Evolutionary conservation across 1,284 basidiomycete species (phyloP).

Genomic region (Volvariella volvacea): DNA sequence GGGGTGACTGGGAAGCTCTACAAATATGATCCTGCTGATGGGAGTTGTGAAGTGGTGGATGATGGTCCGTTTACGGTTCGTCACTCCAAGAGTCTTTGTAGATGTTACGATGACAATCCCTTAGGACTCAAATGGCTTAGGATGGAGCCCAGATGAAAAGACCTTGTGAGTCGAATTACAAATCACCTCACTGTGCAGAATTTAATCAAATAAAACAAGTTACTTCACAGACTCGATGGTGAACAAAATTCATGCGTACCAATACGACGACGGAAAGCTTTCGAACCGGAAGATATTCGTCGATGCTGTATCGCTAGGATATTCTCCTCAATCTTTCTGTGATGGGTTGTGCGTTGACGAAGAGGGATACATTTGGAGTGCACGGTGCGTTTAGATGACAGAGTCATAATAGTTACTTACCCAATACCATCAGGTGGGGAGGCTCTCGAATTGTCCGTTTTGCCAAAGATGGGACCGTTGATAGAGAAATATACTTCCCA

Average conservation of each 20-base stretch:
- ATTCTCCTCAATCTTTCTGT: constrained; percentile 41
- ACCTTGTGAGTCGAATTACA: constrained; percentile 37
- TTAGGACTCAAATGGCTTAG: constrained; percentile 60
- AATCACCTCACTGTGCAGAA: neutral
- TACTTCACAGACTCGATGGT: constrained; percentile 63
- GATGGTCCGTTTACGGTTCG: constrained; percentile 60
- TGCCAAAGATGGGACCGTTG: constrained; percentile 40
- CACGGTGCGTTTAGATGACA: constrained; percentile 35
- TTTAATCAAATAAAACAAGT: constrained; percentile 24
- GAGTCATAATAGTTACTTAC: constrained; percentile 6
- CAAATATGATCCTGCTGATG: constrained; percentile 46
- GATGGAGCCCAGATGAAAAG: constrained; percentile 55
- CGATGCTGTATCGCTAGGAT: constrained; percentile 48
- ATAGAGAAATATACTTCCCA: constrained; percentile 52
- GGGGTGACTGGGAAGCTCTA: constrained; percentile 52
- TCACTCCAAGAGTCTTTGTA: constrained; percentile 3
- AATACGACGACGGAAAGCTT: constrained; percentile 49
- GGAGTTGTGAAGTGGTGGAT: constrained; percentile 45
- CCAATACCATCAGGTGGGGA: constrained; percentile 42
- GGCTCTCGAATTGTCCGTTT: constrained; percentile 55
- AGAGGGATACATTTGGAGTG: constrained; percentile 63
- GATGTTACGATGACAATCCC: constrained; percentile 5
- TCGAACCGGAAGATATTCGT: constrained; percentile 50
- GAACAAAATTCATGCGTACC: constrained; percentile 62
- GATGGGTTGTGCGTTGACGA: constrained; percentile 63